phyloP scores from a whole-genome alignment of 129 eudicot species.

The Escallonia rubra region DNA sequence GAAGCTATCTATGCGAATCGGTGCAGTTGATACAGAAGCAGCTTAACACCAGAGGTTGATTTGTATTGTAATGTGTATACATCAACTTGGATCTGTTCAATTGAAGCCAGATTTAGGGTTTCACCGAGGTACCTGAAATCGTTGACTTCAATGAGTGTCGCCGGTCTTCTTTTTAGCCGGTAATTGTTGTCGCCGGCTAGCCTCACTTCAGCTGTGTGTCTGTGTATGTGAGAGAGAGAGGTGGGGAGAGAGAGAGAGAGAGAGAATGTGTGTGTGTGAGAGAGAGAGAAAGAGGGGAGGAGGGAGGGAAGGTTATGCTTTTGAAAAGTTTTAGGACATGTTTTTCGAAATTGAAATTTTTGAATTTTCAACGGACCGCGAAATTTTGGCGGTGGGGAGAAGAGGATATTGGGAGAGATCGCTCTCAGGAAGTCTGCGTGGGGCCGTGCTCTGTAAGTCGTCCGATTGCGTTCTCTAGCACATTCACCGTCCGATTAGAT shows the following conservation, averaged over 20 bases:
- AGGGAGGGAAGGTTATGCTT: background rate
- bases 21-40: background rate
- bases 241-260: conserved; percentile 1
- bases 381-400: conserved; percentile 15
- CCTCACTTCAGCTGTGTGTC: background rate
- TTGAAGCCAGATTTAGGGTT: background rate
- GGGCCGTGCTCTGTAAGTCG: too few species aligned
- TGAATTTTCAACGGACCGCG: conserved; percentile 12
- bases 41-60: background rate
- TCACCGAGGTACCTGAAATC: conserved; percentile 10
- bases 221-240: too few species aligned
- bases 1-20: background rate
- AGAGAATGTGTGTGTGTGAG: background rate
- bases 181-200: too few species aligned
- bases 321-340: background rate
- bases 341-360: conserved; percentile 8
- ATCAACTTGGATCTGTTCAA: background rate
- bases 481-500: too few species aligned
- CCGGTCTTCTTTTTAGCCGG: too few species aligned
- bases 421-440: too few species aligned
- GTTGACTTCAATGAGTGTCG: too few species aligned
- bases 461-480: too few species aligned
- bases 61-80: background rate
- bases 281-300: background rate
- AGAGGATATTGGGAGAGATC: background rate